Evolutionary conservation across 2,329 filamentous ascomycete species (phyloP).

Genomic region (Didymella lethalis): DNA sequence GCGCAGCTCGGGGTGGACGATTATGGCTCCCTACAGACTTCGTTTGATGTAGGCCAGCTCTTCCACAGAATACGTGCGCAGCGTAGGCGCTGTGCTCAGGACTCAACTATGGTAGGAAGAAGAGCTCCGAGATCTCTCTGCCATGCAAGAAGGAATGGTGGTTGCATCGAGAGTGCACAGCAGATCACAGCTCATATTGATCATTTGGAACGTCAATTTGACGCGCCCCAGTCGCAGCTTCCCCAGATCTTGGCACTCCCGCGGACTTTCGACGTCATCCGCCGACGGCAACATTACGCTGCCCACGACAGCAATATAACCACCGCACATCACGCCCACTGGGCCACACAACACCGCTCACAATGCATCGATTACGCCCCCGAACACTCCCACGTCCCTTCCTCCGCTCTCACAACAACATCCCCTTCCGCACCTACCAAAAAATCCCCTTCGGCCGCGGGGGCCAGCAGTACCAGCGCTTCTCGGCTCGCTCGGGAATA

Average conservation of each 20-base stretch:
- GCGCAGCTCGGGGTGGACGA: background rate
- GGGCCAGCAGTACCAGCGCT: constrained; percentile 43
- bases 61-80: background rate
- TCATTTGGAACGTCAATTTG: background rate
- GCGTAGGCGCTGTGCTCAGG: too few species aligned
- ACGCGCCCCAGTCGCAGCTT: background rate
- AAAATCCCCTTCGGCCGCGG: constrained; percentile 32
- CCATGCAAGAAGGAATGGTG: too few species aligned
- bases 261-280: constrained; percentile 17
- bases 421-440: constrained; percentile 34
- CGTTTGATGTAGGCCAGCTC: background rate
- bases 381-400: constrained; percentile 17
- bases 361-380: constrained; percentile 32
- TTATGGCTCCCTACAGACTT: background rate
- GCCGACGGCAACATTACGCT: background rate
- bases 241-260: constrained; percentile 19
- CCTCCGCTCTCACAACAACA: constrained; percentile 9
- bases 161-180: background rate
- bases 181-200: background rate
- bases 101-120: too few species aligned
- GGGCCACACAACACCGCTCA: background rate
- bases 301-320: background rate
- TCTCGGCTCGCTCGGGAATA: constrained; percentile 29
- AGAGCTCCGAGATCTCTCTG: too few species aligned
- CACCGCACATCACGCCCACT: background rate